A percentile compares a stretch with the other conserved stretches of the same genome.
phyloP scores from a whole-genome alignment of 805 yeast genomes.

The Candida sonorensis region DNA sequence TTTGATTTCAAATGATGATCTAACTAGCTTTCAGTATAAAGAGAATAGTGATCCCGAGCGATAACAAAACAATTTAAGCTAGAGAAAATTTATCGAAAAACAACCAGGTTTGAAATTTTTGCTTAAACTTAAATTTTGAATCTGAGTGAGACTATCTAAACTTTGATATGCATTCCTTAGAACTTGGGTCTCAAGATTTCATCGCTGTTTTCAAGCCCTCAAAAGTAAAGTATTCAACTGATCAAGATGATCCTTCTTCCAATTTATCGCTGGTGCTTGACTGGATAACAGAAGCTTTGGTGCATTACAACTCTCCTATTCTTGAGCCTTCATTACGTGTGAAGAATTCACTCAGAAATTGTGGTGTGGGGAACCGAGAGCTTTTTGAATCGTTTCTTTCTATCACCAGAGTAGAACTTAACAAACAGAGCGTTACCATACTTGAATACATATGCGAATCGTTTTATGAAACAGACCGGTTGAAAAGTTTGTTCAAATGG shows the following conservation, averaged over 20 bases:
- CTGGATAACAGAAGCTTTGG: constrained; percentile 19
- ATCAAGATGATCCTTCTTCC: constrained; percentile 20
- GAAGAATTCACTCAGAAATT: constrained; percentile 12
- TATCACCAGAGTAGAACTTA: constrained; percentile 12
- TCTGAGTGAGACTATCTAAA: neutral
- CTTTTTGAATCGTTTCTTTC: constrained; percentile 10
- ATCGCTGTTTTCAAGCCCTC: constrained; percentile 10
- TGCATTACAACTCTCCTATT: constrained; percentile 3
- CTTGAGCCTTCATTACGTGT: constrained; percentile 19
- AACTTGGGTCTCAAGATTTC: constrained; percentile 9
- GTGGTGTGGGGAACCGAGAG: constrained; percentile 11
- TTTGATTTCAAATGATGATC: neutral
- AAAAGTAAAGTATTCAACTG: constrained; percentile 2
- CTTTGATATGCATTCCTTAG: neutral
- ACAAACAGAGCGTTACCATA: constrained; percentile 7
- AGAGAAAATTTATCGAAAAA: too few relatives aligned
- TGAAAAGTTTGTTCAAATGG: constrained; percentile 11
- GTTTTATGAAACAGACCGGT: neutral
- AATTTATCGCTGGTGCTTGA: constrained; percentile 16
- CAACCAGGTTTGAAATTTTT: too few relatives aligned
- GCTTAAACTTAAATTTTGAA: too few relatives aligned
- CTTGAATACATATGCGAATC: constrained; percentile 1
- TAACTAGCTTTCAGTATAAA: too few relatives aligned
- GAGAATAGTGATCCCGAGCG: too few relatives aligned
- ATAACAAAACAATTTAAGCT: too few relatives aligned